phyloP scores from a whole-genome alignment of 2,329 filamentous ascomycete genomes.

The Xylaria hypoxylon region DNA sequence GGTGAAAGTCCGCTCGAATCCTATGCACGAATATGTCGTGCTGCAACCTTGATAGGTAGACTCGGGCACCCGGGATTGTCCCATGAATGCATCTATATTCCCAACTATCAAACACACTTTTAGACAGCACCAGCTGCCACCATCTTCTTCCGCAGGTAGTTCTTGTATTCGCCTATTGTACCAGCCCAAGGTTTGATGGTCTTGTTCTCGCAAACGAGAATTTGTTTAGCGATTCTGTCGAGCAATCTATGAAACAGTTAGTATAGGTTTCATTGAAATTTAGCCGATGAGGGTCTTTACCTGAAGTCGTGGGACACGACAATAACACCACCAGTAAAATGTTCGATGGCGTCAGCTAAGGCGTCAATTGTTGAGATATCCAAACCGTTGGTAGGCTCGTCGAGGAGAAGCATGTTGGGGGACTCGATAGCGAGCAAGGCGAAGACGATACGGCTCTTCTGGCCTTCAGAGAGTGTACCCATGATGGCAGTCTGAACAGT shows the following conservation, averaged over 20 bases:
- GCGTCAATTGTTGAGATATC: constrained; percentile 99
- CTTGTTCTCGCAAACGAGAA: constrained; percentile 99
- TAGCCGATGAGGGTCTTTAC: constrained; percentile 63
- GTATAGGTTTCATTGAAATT: constrained; percentile 20
- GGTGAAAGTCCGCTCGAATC: constrained; percentile 5
- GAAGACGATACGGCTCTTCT: constrained; percentile 98
- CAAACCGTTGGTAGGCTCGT: constrained; percentile 99
- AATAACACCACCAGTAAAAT: constrained; percentile 94
- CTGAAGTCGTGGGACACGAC: constrained; percentile 99
- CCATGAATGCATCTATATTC: constrained; percentile 26
- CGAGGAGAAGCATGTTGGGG: constrained; percentile 97
- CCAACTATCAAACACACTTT: constrained; percentile 45
- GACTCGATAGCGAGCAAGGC: constrained; percentile 93
- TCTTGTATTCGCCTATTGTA: constrained; percentile 94
- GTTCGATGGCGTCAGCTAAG: constrained; percentile 96
- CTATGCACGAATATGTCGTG: constrained; percentile 12
- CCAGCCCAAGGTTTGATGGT: constrained; percentile 91
- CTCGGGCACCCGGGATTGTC: neutral
- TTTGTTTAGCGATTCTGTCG: constrained; percentile 99
- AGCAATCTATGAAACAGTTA: constrained; percentile 73
- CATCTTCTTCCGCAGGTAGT: constrained; percentile 99
- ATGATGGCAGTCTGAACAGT: constrained; percentile 96
- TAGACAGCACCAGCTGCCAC: constrained; percentile 86
- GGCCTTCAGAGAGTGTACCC: constrained; percentile 96
- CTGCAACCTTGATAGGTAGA: constrained; percentile 4